These are phyloP conservation scores for Paramecium sonneborni DNA, from an alignment of 73 alveolate species.

Conservation along the genomic window DNA sequence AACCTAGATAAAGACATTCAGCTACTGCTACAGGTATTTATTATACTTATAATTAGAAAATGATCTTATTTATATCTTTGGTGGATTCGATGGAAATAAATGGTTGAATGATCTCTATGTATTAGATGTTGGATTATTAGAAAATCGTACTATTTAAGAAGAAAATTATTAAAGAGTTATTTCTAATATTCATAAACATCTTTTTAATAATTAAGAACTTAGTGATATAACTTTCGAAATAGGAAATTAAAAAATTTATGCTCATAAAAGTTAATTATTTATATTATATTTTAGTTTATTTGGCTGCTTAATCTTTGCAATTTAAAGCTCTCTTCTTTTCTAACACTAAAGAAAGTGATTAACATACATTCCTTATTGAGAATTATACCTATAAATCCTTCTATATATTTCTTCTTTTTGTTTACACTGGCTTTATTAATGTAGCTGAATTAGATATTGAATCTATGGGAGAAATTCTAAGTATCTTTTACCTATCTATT, in stretches of 20 bases:
- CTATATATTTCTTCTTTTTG: not conserved
- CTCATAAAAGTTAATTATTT: not conserved
- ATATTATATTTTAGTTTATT: not conserved
- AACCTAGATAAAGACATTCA: conserved; percentile 80
- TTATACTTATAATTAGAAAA: not conserved
- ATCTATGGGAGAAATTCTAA: not conserved
- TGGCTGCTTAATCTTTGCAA: conserved; percentile 42
- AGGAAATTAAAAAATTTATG: not conserved
- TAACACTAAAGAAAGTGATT: not conserved
- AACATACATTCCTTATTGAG: not conserved
- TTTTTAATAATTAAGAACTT: conserved; percentile 7
- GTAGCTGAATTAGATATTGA: conserved; percentile 21
- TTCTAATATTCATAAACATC: conserved; percentile 15
- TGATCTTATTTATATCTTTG: conserved; percentile 77
- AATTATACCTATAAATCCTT: conserved; percentile 27
- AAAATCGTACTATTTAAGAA: conserved; percentile 55
- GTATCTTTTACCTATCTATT: not conserved
- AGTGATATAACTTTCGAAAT: not conserved
- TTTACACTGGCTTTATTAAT: conserved; percentile 37
- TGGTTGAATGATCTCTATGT: conserved; percentile 90
- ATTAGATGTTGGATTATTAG: conserved; percentile 90
- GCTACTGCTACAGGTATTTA: conserved; percentile 66
- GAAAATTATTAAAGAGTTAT: conserved; percentile 13
- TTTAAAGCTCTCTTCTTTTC: conserved; percentile 44
- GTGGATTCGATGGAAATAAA: conserved; percentile 91